phyloP scores from a whole-genome alignment of 2,329 filamentous ascomycete genomes.

The Sporothrix brasiliensis region DNA sequence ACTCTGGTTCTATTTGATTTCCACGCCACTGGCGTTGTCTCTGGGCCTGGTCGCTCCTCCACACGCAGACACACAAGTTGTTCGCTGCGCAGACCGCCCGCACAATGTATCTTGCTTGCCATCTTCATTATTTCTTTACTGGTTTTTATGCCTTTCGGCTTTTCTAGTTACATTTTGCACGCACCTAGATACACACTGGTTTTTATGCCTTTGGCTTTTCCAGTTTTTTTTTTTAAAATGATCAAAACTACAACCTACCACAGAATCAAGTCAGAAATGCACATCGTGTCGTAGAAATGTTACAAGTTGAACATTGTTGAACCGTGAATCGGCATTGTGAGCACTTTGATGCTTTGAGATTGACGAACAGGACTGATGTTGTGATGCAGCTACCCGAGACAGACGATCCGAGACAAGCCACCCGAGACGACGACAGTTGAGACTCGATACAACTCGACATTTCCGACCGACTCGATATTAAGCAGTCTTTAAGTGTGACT shows the following conservation, averaged over 20 bases:
- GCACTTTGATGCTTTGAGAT: background rate
- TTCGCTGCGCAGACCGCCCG: background rate
- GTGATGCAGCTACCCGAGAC: conserved; percentile 11
- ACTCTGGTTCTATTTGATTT: background rate
- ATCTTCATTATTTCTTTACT: background rate
- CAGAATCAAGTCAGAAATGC: background rate
- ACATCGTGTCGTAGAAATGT: background rate
- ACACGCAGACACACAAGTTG: background rate
- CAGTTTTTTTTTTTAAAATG: background rate
- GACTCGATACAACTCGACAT: background rate
- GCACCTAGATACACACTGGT: background rate
- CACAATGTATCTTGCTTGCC: too few species aligned
- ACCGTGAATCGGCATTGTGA: background rate
- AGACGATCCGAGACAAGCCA: background rate
- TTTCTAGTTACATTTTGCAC: too few species aligned
- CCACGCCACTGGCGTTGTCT: background rate
- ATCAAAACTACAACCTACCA: background rate
- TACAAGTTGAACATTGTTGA: background rate
- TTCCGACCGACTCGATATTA: too few species aligned
- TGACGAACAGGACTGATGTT: background rate
- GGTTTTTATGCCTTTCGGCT: too few species aligned
- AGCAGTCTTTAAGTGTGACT: too few species aligned
- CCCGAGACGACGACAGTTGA: too few species aligned
- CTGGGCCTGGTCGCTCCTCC: background rate
- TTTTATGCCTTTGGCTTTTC: conserved; percentile 10